Evolutionary conservation across 139 green algal genomes (phyloP).

Genomic region (Mesotaenium endlicherianum): DNA sequence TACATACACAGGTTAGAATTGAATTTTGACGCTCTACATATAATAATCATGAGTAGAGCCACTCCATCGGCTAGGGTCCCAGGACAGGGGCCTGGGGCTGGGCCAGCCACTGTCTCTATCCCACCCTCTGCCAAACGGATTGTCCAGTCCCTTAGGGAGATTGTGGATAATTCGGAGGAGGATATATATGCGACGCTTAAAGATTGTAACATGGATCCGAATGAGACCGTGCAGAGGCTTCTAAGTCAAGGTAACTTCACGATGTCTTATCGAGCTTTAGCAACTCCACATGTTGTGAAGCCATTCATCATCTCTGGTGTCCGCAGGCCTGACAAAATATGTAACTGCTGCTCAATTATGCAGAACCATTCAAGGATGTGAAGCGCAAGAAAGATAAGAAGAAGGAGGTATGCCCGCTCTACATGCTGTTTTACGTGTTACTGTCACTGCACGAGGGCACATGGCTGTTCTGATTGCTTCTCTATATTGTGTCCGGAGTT

Average conservation of each 20-base stretch:
- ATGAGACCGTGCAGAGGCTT: constrained; percentile 40
- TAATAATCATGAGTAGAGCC: too few species aligned
- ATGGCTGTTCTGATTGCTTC: too few species aligned
- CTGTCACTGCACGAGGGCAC: too few species aligned
- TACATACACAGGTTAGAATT: too few species aligned
- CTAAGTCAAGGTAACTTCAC: constrained; percentile 23
- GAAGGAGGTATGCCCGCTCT: constrained; percentile 30
- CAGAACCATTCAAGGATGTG: constrained; percentile 47
- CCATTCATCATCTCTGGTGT: background rate
- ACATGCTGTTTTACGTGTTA: too few species aligned
- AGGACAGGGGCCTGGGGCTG: background rate
- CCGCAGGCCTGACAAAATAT: too few species aligned
- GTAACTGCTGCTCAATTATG: too few species aligned
- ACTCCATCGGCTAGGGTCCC: too few species aligned
- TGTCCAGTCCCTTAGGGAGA: constrained; percentile 41
- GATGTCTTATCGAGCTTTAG: background rate
- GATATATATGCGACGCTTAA: constrained; percentile 41
- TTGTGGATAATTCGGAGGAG: constrained; percentile 36
- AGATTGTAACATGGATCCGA: constrained; percentile 52
- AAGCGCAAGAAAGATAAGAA: constrained; percentile 43
- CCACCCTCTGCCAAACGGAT: constrained; percentile 27
- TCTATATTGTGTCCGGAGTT: too few species aligned
- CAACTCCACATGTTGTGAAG: background rate
- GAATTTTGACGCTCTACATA: too few species aligned
- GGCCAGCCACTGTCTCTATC: constrained; percentile 1